Conservation (phyloP, 805 yeast species). For the Alloascoidea africana region DNA sequence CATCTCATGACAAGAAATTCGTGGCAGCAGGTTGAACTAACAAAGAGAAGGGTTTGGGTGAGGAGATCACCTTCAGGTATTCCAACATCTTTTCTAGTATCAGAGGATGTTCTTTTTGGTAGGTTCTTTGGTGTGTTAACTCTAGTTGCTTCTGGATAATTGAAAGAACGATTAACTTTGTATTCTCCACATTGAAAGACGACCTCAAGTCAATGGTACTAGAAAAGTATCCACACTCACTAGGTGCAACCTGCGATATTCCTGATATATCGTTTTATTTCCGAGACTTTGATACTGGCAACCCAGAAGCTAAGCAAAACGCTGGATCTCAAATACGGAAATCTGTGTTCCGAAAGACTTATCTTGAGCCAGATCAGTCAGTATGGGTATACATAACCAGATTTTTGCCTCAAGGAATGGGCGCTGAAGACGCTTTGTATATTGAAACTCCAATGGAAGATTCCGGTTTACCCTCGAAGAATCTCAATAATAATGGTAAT, state of each 20-base stretch:
- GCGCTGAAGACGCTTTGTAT: slow-evolving; percentile 45
- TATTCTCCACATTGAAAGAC: slow-evolving; percentile 28
- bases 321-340: too few relatives aligned
- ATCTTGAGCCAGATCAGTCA: slow-evolving; percentile 43
- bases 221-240: slow-evolving; percentile 50
- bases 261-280: slow-evolving; percentile 32
- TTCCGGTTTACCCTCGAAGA: too few relatives aligned
- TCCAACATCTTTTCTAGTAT: slow-evolving; percentile 58
- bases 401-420: slow-evolving; percentile 55
- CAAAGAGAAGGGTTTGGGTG: slow-evolving; percentile 21
- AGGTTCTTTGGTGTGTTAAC: too few relatives aligned
- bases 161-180: too few relatives aligned
- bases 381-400: slow-evolving; percentile 44
- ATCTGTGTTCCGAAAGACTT: slow-evolving; percentile 4
- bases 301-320: slow-evolving; percentile 9
- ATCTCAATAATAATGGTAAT: slow-evolving; percentile 2
- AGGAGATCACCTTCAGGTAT: slow-evolving; percentile 16
- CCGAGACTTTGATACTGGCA: slow-evolving; percentile 4
- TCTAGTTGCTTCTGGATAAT: too few relatives aligned
- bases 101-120: slow-evolving; percentile 17
- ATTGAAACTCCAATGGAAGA: slow-evolving; percentile 32
- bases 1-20: too few relatives aligned
- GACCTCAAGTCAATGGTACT: slow-evolving; percentile 60
- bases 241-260: slow-evolving; percentile 49
- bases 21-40: too few relatives aligned